These are phyloP conservation scores for Mycoemilia scoparia DNA, from an alignment of 192 early-diverging fungal genomes.

Conservation along the genomic window DNA sequence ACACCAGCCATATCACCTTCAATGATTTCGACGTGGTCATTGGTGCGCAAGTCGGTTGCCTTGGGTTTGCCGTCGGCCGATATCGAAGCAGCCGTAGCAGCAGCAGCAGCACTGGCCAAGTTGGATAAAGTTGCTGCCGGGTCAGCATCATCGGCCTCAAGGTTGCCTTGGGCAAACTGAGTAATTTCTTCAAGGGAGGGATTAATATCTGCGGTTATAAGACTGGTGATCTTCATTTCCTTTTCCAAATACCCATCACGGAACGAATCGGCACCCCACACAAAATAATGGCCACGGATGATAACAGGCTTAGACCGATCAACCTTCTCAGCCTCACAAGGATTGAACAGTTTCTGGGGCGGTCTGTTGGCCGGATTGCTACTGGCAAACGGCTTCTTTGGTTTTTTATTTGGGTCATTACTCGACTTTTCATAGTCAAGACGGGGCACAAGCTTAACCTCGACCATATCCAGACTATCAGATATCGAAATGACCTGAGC, in stretches of 20 bases:
- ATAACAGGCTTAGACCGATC: constrained; percentile 44
- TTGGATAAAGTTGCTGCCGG: constrained; percentile 39
- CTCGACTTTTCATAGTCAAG: constrained; percentile 33
- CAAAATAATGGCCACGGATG: too few relatives aligned
- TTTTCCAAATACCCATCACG: constrained; percentile 71
- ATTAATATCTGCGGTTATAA: constrained; percentile 52
- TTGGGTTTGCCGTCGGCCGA: constrained; percentile 8
- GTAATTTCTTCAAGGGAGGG: constrained; percentile 88
- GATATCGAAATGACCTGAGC: constrained; percentile 55
- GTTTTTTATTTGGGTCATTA: constrained; percentile 31
- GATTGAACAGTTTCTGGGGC: constrained; percentile 55
- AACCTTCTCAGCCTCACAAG: constrained; percentile 17
- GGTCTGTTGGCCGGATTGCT: constrained; percentile 24
- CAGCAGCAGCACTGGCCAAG: constrained; percentile 34
- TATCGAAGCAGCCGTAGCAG: constrained; percentile 6
- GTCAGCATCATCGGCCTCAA: constrained; percentile 39
- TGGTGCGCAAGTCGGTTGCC: constrained; percentile 43
- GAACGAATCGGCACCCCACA: constrained; percentile 40
- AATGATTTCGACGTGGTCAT: constrained; percentile 73
- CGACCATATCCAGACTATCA: constrained; percentile 43
- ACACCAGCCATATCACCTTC: constrained; percentile 69
- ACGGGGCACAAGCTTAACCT: constrained; percentile 57
- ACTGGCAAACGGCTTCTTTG: constrained; percentile 30
- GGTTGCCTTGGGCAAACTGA: constrained; percentile 40
- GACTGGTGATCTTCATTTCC: constrained; percentile 45